Evolutionary conservation across 2,329 filamentous ascomycete genomes (phyloP), one percentile per base, ranked within the genome.

Genomic region (Penicillium sp.): DNA sequence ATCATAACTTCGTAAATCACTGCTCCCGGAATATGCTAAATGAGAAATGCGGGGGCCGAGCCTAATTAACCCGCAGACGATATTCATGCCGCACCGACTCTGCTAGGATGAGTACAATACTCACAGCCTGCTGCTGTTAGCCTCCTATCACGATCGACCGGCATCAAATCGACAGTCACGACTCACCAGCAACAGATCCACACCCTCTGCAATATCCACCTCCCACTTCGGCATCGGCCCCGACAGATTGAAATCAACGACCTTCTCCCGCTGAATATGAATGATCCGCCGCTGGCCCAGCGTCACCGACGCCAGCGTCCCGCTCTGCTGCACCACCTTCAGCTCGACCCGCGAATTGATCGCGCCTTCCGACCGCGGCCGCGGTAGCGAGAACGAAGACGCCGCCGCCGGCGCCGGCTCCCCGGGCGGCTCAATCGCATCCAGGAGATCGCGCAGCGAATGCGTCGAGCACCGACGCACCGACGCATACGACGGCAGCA

Each of bases 181-280:
- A 52, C 52, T 47, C 30, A 55, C 52, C 39, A 56, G 20, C 15
- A 56, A 38, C 25, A 56, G 40, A 48, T 56, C 53, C 25, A 56
- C 53, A 1, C 53, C 51, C 30, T 54, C 51, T 0, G 47, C 45
- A 44, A 56, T 33, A 30, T 52, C 47, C 15, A 50, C 51, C 33
- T 54, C 49, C 53, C 53, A 56, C 34, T 36, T 43, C 17, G 41
- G 28, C 45, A 47, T 43, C 26, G 42, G 25, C 8, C 30, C 48
- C 5, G 33, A 36, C 17, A 36, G 28, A 20, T 34, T 36, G 36
- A 35, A 46, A 21, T 52, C 43, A 29, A 51, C 42, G 8, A 36
- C 28, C 38, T 47, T 46, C 15, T 41, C 41, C 13, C 45, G 29
- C 14, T 42, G 41, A 26, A 56, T 43, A 18, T 48, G 28, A 4